Conservation (phyloP, 2,329 filamentous ascomycete species). For the Talaromyces sp. region DNA sequence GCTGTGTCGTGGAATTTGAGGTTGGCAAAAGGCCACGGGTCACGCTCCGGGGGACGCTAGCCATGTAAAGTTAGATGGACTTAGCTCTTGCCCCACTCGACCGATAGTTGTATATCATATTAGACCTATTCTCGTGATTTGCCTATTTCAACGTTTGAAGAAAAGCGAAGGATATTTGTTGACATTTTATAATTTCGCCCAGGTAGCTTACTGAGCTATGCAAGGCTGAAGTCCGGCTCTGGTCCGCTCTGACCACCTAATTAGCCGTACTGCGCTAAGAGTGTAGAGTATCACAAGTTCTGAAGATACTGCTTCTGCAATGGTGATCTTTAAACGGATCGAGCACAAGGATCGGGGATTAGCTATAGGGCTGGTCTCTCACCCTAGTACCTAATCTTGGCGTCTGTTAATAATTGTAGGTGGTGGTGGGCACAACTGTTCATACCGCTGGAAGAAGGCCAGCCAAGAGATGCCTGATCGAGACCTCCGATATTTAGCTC, state of each 20-base stretch:
- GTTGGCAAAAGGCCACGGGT: slow-evolving; percentile 19
- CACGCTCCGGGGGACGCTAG: slow-evolving; percentile 16
- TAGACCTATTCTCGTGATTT: not conserved
- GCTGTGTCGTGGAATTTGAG: slow-evolving; percentile 7
- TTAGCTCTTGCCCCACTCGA: not conserved
- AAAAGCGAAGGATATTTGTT: not conserved
- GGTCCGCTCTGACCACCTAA: not conserved
- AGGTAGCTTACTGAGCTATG: not conserved
- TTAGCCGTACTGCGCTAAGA: not conserved
- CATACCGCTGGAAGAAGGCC: not conserved
- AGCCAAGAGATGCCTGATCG: too few species aligned
- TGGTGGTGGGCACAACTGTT: not conserved
- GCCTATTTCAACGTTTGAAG: too few species aligned
- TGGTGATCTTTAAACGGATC: not conserved
- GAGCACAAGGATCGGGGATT: not conserved
- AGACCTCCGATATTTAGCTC: too few species aligned
- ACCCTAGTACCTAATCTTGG: not conserved
- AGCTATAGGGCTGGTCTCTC: not conserved
- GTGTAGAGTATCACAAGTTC: not conserved
- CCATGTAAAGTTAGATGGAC: not conserved
- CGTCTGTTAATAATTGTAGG: not conserved
- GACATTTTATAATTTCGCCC: not conserved
- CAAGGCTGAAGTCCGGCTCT: not conserved
- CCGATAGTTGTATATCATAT: not conserved
- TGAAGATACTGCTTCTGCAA: not conserved